Base-by-base conservation (phyloP, 2,329 filamentous ascomycete genomes). In the Epichloe sibirici region DNA sequence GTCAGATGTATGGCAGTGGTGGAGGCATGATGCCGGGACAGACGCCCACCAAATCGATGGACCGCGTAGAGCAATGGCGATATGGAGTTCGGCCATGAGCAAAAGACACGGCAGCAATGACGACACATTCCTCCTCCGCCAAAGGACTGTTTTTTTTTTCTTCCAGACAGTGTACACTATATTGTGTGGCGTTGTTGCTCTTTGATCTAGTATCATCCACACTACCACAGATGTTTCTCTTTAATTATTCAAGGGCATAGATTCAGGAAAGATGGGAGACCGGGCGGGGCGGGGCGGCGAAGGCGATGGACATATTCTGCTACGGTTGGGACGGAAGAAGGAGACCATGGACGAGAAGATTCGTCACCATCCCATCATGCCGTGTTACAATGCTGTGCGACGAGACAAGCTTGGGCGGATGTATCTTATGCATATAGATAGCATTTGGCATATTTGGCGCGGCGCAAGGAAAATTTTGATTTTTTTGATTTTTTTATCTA, bases 21-120 rank as follows among this genome's bases (percentile, higher is more conserved):
- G 57, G 58, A 21, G 59, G 63, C 57, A 57, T 65, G 42, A 57
- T 57, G 57, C 49, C 53, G 5, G 61, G 65, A 62, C 59, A 59
- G 6, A 55, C 60, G 12, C 60, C 58, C n/a, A 62, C 55, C 25
- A 49, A 48, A 23, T 61, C 65, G 3, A 56, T 64, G 56, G 69
- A 70, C 47, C 64, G 67, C 38, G 69, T 72, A 6, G 70, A 74
- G 54, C 65, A 68, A 51, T 74, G 71, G 71, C 64, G 71, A 44
- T 70, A 72, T 51, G 63, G 70, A 48, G 66, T 74, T 17, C 62
- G 62, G 52, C 67, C 65, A 15, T 69, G 53, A 63, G 23, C 2
- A 8, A 13, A 13, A 7, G 42, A n/a, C 21, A n/a, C 9, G 2
- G 34, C 17, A 23, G 31, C 21, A 4, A 23, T 15, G 17, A 21